Base-by-base conservation (phyloP, 805 yeast genomes). In the Metschnikowia amazonensis region DNA sequence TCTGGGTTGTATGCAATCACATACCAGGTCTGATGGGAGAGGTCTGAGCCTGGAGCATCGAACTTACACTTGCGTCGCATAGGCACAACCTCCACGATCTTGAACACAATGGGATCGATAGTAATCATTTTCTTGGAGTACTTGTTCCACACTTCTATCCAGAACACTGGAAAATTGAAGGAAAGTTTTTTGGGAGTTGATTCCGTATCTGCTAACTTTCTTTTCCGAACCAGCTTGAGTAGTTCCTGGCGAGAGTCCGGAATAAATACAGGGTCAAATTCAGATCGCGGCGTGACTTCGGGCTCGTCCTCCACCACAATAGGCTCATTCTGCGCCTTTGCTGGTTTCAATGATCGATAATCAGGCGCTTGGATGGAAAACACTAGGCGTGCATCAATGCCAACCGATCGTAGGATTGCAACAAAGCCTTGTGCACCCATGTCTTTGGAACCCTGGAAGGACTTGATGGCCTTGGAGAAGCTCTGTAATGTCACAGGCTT, bases 121-220 rank as follows among this genome's bases (percentile, higher is more conserved):
- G 95, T 79, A n/a, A 89, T 75, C 95, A 97, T 92, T 41, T 74
- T 77, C 47, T 80, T 75, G 4, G 80, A 66, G 47, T 75, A 79
- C 42, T 76, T 76, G 60, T 92, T 90, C 96, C 96, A 92, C 0
- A 86, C 96, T 61, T 94, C 99, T 18, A 82, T 82, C 99, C 99
- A 94, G 59, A 84, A 89, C 0, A 89, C 74, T 0, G 97, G 97
- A 57, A 70, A 84, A 7, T 46, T 48, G 2, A 70, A 62, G 16
- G 41, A 18, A 2, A 43, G 35, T 14, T 38, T 46, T n/a, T 25
- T 31, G 13, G 29, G 23, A 3, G 10, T n/a, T 21, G 35, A 13
- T 4, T 27, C 32, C 23, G 31, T 41, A 16, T 37, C 39, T 8
- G 11, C 23, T 30, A 4, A n/a, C 38, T 10, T 32, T 18, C 23